phyloP scores from a whole-genome alignment of 177 flowering plant genomes.

The Telopea speciosissima region DNA sequence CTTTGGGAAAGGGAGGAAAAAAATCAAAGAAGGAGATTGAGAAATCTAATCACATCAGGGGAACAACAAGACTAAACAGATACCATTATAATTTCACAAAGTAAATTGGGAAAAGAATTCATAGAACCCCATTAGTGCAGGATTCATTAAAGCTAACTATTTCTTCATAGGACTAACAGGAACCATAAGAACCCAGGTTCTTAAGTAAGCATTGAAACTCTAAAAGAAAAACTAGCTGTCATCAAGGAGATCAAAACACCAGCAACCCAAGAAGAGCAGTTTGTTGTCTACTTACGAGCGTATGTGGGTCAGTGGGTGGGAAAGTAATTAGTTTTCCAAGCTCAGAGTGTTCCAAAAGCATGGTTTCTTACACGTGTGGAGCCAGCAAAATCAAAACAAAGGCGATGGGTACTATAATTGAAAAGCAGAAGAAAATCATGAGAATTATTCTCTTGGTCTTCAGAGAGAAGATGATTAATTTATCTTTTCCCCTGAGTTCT shows the following conservation, averaged over 20 bases:
- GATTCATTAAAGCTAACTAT: background rate
- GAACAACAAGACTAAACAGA: background rate
- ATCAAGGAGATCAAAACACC: slow-evolving; percentile 6
- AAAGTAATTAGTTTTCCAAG: slow-evolving; percentile 14
- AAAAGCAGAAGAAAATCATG: slow-evolving; percentile 16
- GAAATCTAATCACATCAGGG: background rate
- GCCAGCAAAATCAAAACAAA: slow-evolving; percentile 36
- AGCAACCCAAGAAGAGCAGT: slow-evolving; percentile 3
- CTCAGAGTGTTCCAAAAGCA: slow-evolving; percentile 28
- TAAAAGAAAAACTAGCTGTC: background rate
- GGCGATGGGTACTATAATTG: slow-evolving; percentile 10
- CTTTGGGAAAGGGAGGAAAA: background rate
- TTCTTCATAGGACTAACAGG: background rate
- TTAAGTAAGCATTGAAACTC: slow-evolving; percentile 9
- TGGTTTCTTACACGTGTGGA: slow-evolving; percentile 30
- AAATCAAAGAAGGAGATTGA: slow-evolving; percentile 1
- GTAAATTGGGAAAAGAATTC: background rate
- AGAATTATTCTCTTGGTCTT: slow-evolving; percentile 39
- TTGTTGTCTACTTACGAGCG: slow-evolving; percentile 9
- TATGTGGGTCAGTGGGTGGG: slow-evolving; percentile 8
- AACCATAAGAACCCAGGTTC: slow-evolving; percentile 1
- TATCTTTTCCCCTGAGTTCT: slow-evolving; percentile 7
- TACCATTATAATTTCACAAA: background rate
- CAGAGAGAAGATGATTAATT: slow-evolving; percentile 24
- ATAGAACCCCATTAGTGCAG: background rate